Evolutionary conservation across 768 basidiomycete species (phyloP).

Genomic region (Dioszegia crocea): DNA sequence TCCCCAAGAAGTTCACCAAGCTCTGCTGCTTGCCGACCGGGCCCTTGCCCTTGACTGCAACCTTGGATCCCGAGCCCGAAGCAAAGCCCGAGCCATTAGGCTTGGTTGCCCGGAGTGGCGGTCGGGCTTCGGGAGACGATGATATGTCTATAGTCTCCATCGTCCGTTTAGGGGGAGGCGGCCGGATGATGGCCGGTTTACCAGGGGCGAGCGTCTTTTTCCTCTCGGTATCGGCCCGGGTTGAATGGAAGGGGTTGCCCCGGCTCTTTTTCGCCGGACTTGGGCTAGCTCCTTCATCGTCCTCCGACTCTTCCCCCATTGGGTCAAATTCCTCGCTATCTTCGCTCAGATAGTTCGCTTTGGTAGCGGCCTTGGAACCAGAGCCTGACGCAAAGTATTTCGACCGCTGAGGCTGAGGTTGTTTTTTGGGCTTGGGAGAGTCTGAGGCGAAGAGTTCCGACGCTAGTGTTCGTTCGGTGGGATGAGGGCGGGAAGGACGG

Average conservation of each 20-base stretch:
- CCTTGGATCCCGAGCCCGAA: not conserved
- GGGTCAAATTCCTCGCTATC: not conserved
- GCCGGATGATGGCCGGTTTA: not conserved
- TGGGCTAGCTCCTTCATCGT: too few relatives aligned
- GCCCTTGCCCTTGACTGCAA: not conserved
- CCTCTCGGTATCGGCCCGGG: constrained; percentile 11
- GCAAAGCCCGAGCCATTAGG: not conserved
- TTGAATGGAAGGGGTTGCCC: constrained; percentile 27
- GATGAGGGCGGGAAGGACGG: constrained; percentile 1
- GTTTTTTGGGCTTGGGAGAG: not conserved
- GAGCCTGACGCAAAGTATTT: not conserved
- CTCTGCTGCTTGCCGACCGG: constrained; percentile 7
- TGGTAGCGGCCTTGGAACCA: not conserved
- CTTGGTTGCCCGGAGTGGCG: not conserved
- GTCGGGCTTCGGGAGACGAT: not conserved
- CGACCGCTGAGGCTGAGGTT: not conserved
- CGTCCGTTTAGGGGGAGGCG: not conserved
- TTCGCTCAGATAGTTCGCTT: not conserved
- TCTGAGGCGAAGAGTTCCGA: constrained; percentile 2
- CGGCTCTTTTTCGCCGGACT: constrained; percentile 16
- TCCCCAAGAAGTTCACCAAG: constrained; percentile 16
- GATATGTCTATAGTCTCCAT: not conserved
- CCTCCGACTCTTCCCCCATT: not conserved
- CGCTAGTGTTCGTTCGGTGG: constrained; percentile 13
- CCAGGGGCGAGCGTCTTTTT: constrained; percentile 7